Base-by-base conservation (phyloP, 2,329 filamentous ascomycete species). In the Monilinia fructigena region DNA sequence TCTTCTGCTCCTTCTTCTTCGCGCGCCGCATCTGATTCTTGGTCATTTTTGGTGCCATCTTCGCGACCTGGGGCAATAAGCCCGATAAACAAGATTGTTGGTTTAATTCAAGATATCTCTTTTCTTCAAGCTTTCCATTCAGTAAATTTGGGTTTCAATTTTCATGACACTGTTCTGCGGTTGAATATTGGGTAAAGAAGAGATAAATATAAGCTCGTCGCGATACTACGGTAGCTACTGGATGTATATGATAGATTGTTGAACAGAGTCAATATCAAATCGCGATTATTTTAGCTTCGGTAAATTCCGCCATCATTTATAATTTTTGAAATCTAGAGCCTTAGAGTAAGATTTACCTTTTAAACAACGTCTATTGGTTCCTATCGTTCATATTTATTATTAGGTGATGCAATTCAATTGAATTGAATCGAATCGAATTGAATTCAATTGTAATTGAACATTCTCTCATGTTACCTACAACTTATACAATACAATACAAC, bases 1-100 rank as follows among this genome's bases (percentile, higher is more conserved):
- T 88, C 81, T 96, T 96, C 76, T 92, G 87, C 74, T 92, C 90
- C 88, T 97, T 97, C 86, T 95, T 97, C 83, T 94, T 93, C 59
- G 92, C 91, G 78, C 94, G 88, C 78, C 93, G 87, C 82, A 93
- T 89, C 80, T 96, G 92, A 80, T 97, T 97, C 83, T 97, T 98
- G 77, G 90, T 93, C 82, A 90, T 88, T 82, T 94, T 96, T 72
- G 83, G 79, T 74, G 85, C 86, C 86, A 89, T 89, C 76, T 78
- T 81, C 79, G 72, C 68, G 64, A 70, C 69, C 52, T 67, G 70
- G 67, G 72, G 73, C 70, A 59, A 69, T 26, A 56, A 63, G 69
- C 67, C 70, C 70, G 60, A 38, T 20, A 23, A 53, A 40, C 48
- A 28, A 50, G 28, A 61, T 38, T 50, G 45, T 38, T 8, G 12